Evolutionary conservation across 2,329 filamentous ascomycete genomes (phyloP), one percentile per base, ranked within the genome.

Genomic region (Ilyonectria mors-panacis): DNA sequence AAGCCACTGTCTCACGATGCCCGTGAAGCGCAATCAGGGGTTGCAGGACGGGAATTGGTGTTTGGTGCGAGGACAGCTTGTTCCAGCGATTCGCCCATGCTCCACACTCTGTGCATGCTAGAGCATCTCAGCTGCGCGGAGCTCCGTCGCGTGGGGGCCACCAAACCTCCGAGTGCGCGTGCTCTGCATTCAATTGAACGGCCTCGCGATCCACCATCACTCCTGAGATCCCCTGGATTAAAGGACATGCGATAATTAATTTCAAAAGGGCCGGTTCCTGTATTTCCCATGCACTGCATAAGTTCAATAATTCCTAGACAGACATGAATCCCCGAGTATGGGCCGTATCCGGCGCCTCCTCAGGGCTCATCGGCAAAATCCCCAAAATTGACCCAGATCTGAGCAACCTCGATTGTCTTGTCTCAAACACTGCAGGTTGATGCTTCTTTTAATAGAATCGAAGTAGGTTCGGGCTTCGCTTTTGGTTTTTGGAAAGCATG

Each of bases 311-410:
- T 50, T 50, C 23, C 53, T 9, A 56, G 61, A 65, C 71, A 70
- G 62, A 73, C 73, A 75, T 75, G 63, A 75, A 72, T 45, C 56
- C 69, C 73, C 73, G 73, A 75, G 67, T 71, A 75, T 73, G 28
- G 53, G 54, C 48, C 54, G 50, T 28, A 28, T 62, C 44, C 42
- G 17, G 42, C 26, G 19, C 51, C 39, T 10, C 59, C 50, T 55
- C 15, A 13, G 23, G 28, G 48, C n/a, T 15, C 23, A 28, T n/a
- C 45, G 13, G 15, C 21, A n/a, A 15, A 19, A 47, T 19, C 2
- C n/a, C 33, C 39, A n/a, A 58, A 37, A n/a, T 23, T 48, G 56
- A 50, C 30, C 10, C 44, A 26, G 21, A 37, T 23, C 37, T 55
- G 35, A 54, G 59, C 44, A 51, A 53, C 44, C 45, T 33, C 21